Evolutionary conservation across 805 yeast genomes (phyloP).

Genomic region (Pichia ethanolica): DNA sequence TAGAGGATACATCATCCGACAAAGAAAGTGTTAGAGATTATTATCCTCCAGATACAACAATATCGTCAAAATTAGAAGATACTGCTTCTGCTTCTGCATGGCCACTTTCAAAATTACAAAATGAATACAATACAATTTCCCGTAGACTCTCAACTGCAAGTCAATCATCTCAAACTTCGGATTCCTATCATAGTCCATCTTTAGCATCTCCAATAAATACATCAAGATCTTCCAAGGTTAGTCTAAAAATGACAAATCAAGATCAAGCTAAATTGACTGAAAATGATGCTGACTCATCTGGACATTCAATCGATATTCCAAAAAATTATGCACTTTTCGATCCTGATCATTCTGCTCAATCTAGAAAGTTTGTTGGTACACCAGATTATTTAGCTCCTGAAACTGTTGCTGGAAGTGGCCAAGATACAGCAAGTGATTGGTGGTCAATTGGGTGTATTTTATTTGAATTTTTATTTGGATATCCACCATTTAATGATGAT

Average conservation of each 20-base stretch:
- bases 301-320: slow-evolving; percentile 18
- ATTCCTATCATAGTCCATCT: neutral
- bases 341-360: slow-evolving; percentile 42
- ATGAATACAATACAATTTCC: slow-evolving; percentile 14
- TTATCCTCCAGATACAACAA: slow-evolving; percentile 6
- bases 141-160: slow-evolving; percentile 31
- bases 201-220: slow-evolving; percentile 29
- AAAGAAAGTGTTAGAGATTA: neutral
- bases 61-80: neutral
- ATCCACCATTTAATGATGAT: slow-evolving; percentile 87
- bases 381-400: slow-evolving; percentile 98
- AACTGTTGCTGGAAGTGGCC: slow-evolving; percentile 77
- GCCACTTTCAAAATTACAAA: slow-evolving; percentile 7
- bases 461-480: slow-evolving; percentile 87
- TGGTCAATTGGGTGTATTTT: slow-evolving; percentile 97
- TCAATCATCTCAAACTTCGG: slow-evolving; percentile 30
- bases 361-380: slow-evolving; percentile 81
- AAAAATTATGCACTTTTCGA: slow-evolving; percentile 60
- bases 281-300: slow-evolving; percentile 2
- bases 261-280: neutral
- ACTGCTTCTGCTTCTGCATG: neutral
- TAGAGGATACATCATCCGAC: neutral
- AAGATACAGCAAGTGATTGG: slow-evolving; percentile 90
- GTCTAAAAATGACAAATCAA: neutral
- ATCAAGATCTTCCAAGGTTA: slow-evolving; percentile 21